Evolutionary conservation across 192 early-diverging fungal genomes (phyloP).

Genomic region (Jimgerdemannia flammicorona): DNA sequence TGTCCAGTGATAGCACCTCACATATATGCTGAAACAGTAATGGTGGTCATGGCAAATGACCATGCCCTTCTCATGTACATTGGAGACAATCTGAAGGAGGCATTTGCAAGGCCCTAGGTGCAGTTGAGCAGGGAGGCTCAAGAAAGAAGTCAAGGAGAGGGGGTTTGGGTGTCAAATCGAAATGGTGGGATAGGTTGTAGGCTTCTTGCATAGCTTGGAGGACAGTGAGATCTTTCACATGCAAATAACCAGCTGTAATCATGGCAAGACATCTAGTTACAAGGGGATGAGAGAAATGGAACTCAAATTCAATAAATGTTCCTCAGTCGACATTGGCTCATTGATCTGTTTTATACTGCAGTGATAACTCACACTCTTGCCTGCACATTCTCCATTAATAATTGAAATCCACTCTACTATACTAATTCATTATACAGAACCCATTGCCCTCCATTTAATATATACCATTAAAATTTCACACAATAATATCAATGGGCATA

Average conservation of each 20-base stretch:
- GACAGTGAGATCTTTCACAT: slow-evolving; percentile 92
- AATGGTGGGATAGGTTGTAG: neutral
- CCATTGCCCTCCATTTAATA: too few species aligned
- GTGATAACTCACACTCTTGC: too few species aligned
- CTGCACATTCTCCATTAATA: too few species aligned
- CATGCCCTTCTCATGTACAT: slow-evolving; percentile 67
- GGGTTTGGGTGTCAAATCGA: neutral
- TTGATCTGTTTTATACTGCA: too few species aligned
- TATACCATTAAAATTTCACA: too few species aligned
- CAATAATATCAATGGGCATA: neutral
- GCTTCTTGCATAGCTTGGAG: slow-evolving; percentile 85
- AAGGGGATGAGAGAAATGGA: too few species aligned
- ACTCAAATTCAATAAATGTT: too few species aligned
- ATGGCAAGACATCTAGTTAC: slow-evolving; percentile 76
- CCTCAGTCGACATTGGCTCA: neutral
- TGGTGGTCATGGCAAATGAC: slow-evolving; percentile 95
- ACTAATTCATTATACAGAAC: too few species aligned
- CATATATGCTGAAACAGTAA: slow-evolving; percentile 81
- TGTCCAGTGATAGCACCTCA: slow-evolving; percentile 67
- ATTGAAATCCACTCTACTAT: too few species aligned
- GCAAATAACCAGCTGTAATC: slow-evolving; percentile 90
- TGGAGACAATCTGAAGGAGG: slow-evolving; percentile 50
- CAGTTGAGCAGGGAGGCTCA: neutral
- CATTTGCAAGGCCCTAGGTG: slow-evolving; percentile 67
- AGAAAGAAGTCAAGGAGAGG: neutral